A percentile compares a stretch with the other conserved stretches of the same genome.
These are phyloP conservation scores for Venturia effusa DNA, from an alignment of 2,329 filamentous ascomycete species.

Conservation along the genomic window DNA sequence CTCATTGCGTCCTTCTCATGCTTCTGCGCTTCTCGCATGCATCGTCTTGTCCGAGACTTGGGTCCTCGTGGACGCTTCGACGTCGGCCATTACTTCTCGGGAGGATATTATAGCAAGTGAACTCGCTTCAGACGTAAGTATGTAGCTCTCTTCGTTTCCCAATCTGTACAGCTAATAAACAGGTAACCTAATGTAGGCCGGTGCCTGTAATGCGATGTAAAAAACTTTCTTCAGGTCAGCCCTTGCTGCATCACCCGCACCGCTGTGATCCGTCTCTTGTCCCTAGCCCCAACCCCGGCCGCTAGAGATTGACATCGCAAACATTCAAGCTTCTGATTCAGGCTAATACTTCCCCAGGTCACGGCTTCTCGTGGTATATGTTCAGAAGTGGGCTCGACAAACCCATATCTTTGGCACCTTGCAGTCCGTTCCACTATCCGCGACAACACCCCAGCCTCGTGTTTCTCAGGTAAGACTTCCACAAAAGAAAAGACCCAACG, in stretches of 20 bases:
- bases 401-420: neutral
- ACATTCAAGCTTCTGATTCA: neutral
- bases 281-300: neutral
- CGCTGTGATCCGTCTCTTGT: neutral
- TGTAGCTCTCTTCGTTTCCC: neutral
- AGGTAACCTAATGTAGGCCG: neutral
- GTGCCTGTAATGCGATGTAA: neutral
- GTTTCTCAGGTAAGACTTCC: conserved; percentile 1
- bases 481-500: conserved; percentile 1
- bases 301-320: neutral
- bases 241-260: neutral
- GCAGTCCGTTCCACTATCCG: conserved; percentile 1
- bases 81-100: neutral
- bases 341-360: neutral
- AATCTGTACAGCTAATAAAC: neutral
- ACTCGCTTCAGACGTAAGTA: neutral
- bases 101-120: neutral
- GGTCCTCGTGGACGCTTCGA: neutral
- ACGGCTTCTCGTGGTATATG: neutral
- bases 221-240: neutral
- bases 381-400: neutral
- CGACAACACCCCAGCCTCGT: conserved; percentile 1
- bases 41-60: neutral
- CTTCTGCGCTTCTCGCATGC: neutral
- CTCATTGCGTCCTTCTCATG: neutral